Percentiles rank a stretch among this genome's conserved stretches.
Conservation (phyloP, 2,329 filamentous ascomycete species). For the Fusarium nematophilum region DNA sequence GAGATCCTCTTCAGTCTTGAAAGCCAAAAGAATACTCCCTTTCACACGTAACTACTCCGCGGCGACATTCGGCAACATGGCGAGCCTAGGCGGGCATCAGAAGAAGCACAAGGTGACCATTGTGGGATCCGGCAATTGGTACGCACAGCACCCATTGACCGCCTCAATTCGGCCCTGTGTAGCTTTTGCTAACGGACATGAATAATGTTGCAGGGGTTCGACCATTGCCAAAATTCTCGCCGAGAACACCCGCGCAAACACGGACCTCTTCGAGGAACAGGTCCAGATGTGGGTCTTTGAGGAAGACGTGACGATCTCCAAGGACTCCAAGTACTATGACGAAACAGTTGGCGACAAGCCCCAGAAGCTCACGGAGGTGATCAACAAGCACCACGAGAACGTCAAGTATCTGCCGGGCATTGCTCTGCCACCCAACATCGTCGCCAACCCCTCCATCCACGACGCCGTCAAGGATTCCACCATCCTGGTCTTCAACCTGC, state of each 20-base stretch:
- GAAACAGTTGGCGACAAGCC: conserved; percentile 70
- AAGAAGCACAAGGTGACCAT: conserved; percentile 94
- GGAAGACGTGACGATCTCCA: conserved; percentile 82
- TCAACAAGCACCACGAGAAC: conserved; percentile 95
- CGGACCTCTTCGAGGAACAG: conserved; percentile 83
- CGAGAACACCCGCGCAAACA: conserved; percentile 85
- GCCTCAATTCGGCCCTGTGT: neutral
- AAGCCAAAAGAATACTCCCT: conserved; percentile 27
- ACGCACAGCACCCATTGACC: conserved; percentile 28
- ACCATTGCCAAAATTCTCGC: conserved; percentile 97
- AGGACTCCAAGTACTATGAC: conserved; percentile 79
- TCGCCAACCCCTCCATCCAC: conserved; percentile 83
- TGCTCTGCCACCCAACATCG: conserved; percentile 81
- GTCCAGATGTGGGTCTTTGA: conserved; percentile 99
- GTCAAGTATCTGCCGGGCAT: conserved; percentile 97
- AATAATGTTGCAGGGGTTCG: conserved; percentile 75
- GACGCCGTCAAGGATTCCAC: conserved; percentile 86
- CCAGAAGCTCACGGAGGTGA: conserved; percentile 89
- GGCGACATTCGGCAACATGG: conserved; percentile 47
- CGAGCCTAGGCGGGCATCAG: conserved; percentile 59
- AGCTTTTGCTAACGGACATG: neutral
- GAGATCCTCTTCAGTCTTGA: conserved; percentile 27
- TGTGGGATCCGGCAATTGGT: conserved; percentile 97
- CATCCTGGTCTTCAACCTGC: conserved; percentile 94
- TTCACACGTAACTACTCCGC: conserved; percentile 30